These are phyloP conservation scores for Lippia alba DNA, from an alignment of 305 asterid genomes.

Conservation along the genomic window DNA sequence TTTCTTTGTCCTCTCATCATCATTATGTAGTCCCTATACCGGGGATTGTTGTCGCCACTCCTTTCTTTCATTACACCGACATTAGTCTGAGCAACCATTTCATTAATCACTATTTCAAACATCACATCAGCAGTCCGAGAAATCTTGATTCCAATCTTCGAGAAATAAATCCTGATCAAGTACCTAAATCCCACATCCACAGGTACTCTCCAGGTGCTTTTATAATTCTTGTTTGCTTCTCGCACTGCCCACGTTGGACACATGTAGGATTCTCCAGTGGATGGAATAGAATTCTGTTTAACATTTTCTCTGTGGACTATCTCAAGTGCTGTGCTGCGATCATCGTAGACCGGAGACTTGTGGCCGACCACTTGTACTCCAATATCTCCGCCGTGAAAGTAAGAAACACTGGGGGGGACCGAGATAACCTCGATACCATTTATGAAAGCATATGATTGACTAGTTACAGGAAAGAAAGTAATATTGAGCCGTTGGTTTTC, in stretches of 20 bases:
- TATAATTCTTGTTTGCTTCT: constrained; percentile 10
- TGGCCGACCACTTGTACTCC: constrained; percentile 38
- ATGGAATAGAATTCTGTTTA: neutral
- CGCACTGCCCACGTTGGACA: constrained; percentile 30
- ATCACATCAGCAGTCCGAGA: constrained; percentile 18
- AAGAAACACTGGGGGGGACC: constrained; percentile 29
- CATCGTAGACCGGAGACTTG: constrained; percentile 33
- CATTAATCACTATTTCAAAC: constrained; percentile 39
- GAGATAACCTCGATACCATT: constrained; percentile 51
- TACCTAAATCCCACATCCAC: constrained; percentile 50
- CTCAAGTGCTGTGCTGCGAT: constrained; percentile 45
- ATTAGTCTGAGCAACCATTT: constrained; percentile 30
- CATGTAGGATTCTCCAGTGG: constrained; percentile 20
- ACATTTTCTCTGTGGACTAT: constrained; percentile 26
- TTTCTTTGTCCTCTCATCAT: constrained; percentile 30
- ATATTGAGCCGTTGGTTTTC: constrained; percentile 26
- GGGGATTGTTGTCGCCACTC: constrained; percentile 3
- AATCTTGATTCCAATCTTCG: constrained; percentile 17
- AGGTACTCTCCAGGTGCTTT: constrained; percentile 38
- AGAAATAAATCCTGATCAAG: constrained; percentile 46
- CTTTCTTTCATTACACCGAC: constrained; percentile 10
- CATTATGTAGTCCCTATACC: constrained; percentile 39
- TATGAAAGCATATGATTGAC: constrained; percentile 41
- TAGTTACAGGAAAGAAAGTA: constrained; percentile 28
- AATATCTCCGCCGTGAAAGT: constrained; percentile 27